A percentile compares a stretch with the other conserved stretches of the same genome.
phyloP scores from a whole-genome alignment of 139 green algal genomes.

The Micractinium sp. region DNA sequence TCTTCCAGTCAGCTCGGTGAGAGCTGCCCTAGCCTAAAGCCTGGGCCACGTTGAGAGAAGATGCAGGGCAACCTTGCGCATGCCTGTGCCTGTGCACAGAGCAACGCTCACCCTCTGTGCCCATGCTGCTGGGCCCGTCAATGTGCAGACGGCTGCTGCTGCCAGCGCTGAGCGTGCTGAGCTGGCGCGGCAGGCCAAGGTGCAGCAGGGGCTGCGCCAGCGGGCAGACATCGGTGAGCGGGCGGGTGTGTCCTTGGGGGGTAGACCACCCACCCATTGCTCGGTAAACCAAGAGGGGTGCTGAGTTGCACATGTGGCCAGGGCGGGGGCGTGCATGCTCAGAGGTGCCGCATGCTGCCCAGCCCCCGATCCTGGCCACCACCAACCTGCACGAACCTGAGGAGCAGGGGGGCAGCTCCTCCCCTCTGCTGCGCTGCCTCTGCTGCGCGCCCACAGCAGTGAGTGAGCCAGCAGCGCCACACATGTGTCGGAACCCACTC shows the following conservation, averaged over 20 bases:
- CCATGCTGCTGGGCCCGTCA: neutral
- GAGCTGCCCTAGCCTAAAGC: no score
- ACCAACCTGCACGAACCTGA: neutral
- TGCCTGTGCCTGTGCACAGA: neutral
- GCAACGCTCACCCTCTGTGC: neutral
- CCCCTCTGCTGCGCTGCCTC: neutral
- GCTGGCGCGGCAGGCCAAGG: neutral
- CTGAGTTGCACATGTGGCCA: neutral
- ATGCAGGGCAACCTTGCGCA: no score
- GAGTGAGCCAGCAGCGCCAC: neutral
- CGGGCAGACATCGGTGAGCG: slow-evolving; percentile 38
- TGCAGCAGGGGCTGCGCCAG: slow-evolving; percentile 31
- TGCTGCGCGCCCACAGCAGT: neutral
- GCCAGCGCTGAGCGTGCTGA: neutral
- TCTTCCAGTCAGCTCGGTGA: neutral
- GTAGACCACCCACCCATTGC: no score
- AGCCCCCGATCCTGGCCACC: neutral
- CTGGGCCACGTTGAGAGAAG: no score
- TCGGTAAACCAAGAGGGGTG: neutral
- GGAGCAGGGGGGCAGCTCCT: neutral
- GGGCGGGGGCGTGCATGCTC: no score
- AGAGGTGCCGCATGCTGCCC: neutral
- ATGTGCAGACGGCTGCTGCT: neutral
- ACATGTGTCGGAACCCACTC: neutral
- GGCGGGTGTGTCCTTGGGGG: neutral